phyloP scores from a whole-genome alignment of 2,329 filamentous ascomycete genomes.

The Emericellopsis atlantica region DNA sequence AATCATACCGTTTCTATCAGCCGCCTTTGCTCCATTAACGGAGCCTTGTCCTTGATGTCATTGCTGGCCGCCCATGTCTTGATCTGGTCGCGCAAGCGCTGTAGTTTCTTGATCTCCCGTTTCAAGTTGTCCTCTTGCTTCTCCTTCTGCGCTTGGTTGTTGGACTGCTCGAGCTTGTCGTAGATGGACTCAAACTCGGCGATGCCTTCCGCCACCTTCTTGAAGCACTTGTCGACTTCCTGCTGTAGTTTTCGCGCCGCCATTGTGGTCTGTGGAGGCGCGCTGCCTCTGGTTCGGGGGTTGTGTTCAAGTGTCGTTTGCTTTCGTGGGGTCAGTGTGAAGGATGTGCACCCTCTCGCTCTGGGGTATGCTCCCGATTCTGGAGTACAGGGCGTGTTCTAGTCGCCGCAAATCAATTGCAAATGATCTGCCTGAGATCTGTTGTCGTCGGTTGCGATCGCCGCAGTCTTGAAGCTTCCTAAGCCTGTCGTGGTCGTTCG shows the following conservation, averaged over 20 bases:
- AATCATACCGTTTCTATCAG: constrained; percentile 85
- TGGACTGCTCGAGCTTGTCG: constrained; percentile 91
- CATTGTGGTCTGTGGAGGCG: constrained; percentile 43
- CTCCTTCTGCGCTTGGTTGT: constrained; percentile 90
- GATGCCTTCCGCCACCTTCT: constrained; percentile 91
- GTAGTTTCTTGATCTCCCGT: constrained; percentile 99
- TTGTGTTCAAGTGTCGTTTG: background rate
- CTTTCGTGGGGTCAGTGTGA: background rate
- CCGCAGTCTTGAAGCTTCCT: too few species aligned
- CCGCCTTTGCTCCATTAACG: constrained; percentile 84
- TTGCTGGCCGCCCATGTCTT: constrained; percentile 98
- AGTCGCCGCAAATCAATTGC: too few species aligned
- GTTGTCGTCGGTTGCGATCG: too few species aligned
- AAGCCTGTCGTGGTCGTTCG: too few species aligned
- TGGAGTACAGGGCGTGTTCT: too few species aligned
- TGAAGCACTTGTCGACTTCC: constrained; percentile 99
- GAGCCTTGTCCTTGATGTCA: constrained; percentile 99
- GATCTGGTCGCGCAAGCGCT: constrained; percentile 94
- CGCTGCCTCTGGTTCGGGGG: background rate
- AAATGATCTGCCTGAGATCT: too few species aligned
- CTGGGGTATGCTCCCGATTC: too few species aligned
- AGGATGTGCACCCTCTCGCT: too few species aligned
- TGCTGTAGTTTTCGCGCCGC: constrained; percentile 92
- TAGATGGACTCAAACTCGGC: constrained; percentile 88
- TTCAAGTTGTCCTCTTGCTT: constrained; percentile 97